Conservation (phyloP, 768 basidiomycete species). For the Rhodosporidiobolus odoratus region DNA sequence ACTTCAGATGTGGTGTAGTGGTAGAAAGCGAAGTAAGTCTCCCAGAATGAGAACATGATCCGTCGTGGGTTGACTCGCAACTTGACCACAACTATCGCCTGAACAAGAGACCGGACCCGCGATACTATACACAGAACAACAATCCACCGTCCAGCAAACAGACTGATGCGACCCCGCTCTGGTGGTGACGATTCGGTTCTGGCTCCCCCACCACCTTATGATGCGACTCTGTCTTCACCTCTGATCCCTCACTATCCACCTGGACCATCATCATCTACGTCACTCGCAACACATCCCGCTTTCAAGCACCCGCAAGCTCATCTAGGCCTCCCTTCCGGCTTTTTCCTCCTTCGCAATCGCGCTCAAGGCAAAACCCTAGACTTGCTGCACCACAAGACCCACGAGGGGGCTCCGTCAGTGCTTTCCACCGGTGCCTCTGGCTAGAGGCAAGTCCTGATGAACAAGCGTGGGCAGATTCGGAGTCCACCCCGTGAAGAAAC, state of each 20-base stretch:
- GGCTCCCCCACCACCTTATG: not conserved
- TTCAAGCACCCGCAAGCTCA: not conserved
- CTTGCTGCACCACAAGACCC: conserved; percentile 2
- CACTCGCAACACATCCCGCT: not conserved
- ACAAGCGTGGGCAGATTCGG: conserved; percentile 4
- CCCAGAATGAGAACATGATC: no score
- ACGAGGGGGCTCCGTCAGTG: conserved; percentile 13
- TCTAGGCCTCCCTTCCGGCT: conserved; percentile 15
- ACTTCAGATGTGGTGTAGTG: no score
- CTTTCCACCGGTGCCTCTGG: not conserved
- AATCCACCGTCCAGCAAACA: not conserved
- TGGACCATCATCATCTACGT: not conserved
- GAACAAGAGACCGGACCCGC: no score
- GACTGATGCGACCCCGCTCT: not conserved
- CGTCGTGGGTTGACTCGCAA: no score
- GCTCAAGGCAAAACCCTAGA: conserved; percentile 30
- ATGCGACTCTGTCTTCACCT: not conserved
- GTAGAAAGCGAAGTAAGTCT: no score
- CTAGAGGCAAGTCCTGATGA: not conserved
- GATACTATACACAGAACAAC: no score
- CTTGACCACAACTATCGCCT: no score
- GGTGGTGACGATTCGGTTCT: not conserved
- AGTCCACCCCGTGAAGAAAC: conserved; percentile 30
- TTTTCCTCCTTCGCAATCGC: conserved; percentile 25
- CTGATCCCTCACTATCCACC: not conserved